Conservation (phyloP, 352 stramenopile genomes). For the Globisporangium cederbergense region DNA sequence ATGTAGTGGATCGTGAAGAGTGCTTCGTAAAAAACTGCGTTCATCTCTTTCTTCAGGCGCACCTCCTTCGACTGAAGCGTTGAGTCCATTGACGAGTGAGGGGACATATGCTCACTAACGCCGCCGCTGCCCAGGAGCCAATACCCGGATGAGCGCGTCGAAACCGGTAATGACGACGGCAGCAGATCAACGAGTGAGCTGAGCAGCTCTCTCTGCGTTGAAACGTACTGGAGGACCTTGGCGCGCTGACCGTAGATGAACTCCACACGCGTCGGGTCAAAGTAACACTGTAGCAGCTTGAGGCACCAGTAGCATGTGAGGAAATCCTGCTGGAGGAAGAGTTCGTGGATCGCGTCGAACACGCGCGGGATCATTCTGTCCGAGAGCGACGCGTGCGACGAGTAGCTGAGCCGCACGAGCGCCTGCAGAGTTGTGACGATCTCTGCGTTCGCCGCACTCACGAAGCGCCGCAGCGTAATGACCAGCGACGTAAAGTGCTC, state of each 20-base stretch:
- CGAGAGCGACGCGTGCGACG: constrained; percentile 37
- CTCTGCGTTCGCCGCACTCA: constrained; percentile 30
- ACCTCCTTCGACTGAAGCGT: constrained; percentile 53
- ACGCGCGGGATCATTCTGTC: constrained; percentile 40
- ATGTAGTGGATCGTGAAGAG: constrained; percentile 63
- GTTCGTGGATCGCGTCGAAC: constrained; percentile 50
- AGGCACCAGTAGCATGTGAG: constrained; percentile 70
- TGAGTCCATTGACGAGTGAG: constrained; percentile 21
- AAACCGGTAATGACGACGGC: constrained; percentile 37
- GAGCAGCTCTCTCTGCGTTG: constrained; percentile 45
- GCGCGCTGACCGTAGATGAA: constrained; percentile 35
- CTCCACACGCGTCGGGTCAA: constrained; percentile 33
- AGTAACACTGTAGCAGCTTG: constrained; percentile 59
- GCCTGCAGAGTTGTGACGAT: constrained; percentile 49
- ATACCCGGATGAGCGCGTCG: constrained; percentile 31
- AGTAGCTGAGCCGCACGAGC: constrained; percentile 42
- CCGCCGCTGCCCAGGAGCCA: constrained; percentile 38
- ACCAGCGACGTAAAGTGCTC: constrained; percentile 40
- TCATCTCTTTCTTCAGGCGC: constrained; percentile 66
- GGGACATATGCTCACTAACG: constrained; percentile 15
- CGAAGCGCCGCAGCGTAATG: constrained; percentile 31
- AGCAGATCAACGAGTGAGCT: constrained; percentile 53
- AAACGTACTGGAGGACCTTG: constrained; percentile 57
- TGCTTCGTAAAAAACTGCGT: constrained; percentile 61
- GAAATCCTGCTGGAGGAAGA: constrained; percentile 55